Evolutionary conservation across 495 filamentous ascomycete species (phyloP), one percentile per base, ranked within the genome.

Genomic region (Aeminium ludgeri): DNA sequence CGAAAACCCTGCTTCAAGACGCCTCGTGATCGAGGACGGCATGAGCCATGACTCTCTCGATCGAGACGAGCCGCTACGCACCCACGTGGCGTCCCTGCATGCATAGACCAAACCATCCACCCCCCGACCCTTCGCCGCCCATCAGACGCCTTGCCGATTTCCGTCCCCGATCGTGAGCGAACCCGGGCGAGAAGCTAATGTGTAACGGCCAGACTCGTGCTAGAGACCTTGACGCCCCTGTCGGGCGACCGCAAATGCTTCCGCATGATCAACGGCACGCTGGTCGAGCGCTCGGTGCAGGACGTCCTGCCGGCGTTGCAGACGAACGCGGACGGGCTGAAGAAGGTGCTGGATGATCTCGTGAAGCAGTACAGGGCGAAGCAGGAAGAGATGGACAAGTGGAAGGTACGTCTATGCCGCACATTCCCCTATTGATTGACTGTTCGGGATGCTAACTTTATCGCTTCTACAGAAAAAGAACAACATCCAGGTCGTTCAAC

Each of bases 351-450:
- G 43, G 86, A 93, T 50, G 86, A 93, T 51, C 63, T 97, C 44
- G 68, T 97, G 58, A 95, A 93, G 70, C 84, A 95, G 62, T 97
- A 97, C 68, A 91, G 91, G 68, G 62, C 66, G 18, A 91, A 93
- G 65, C 86, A 97, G 64, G 71, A 79, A 23, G 89, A 97, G 56
- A 73, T 97, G 68, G 89, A 97, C 56, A 86, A 74, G 59, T 97
- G 89, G 89, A 97, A 97, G 83, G 89, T 92, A 64, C 30, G 74
- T 53, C 19, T 39, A 19, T 23, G 20, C 11, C 39, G 15, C 25
- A 49, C 2, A 40, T 6, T n/a, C n/a, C n/a, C n/a, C n/a, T n/a
- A n/a, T n/a, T n/a, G n/a, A n/a, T n/a, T n/a, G n/a, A n/a, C n/a
- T n/a, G n/a, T n/a, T n/a, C n/a, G n/a, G n/a, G n/a, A n/a, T 33